phyloP scores from a whole-genome alignment of 2,329 filamentous ascomycete genomes.

The Aspergillus pseudoviridinutans region DNA sequence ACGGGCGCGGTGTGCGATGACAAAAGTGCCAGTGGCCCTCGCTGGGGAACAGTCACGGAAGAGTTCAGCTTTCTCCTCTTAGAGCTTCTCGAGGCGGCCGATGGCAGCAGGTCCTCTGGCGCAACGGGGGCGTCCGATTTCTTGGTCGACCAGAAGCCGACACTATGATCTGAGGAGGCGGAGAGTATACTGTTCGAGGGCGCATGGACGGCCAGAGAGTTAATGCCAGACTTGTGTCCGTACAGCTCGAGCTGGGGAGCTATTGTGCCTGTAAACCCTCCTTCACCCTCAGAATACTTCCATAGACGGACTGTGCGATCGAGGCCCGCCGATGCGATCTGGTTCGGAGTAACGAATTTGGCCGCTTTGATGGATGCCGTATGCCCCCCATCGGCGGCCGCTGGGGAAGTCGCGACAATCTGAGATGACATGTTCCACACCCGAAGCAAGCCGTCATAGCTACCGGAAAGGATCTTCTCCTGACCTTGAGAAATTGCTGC shows the following conservation, averaged over 20 bases:
- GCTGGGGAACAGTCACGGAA: slow-evolving; percentile 59
- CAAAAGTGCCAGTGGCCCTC: slow-evolving; percentile 74
- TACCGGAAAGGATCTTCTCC: slow-evolving; percentile 80
- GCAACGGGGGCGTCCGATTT: slow-evolving; percentile 72
- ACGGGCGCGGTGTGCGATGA: slow-evolving; percentile 69
- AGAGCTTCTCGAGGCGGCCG: slow-evolving; percentile 56
- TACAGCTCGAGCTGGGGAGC: slow-evolving; percentile 76
- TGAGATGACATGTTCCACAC: slow-evolving; percentile 90
- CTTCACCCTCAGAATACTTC: slow-evolving; percentile 71
- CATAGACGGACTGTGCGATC: slow-evolving; percentile 85
- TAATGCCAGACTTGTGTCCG: slow-evolving; percentile 72
- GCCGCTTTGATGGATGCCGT: slow-evolving; percentile 74
- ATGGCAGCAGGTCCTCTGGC: slow-evolving; percentile 64
- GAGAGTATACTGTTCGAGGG: slow-evolving; percentile 75
- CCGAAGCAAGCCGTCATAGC: slow-evolving; percentile 83
- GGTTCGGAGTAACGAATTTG: slow-evolving; percentile 72
- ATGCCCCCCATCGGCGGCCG: slow-evolving; percentile 66
- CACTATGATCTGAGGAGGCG: slow-evolving; percentile 73
- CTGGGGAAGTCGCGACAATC: slow-evolving; percentile 70
- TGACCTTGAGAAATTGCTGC: slow-evolving; percentile 50
- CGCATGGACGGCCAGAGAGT: slow-evolving; percentile 69
- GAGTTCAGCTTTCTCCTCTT: slow-evolving; percentile 74
- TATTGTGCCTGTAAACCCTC: slow-evolving; percentile 58
- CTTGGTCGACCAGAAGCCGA: slow-evolving; percentile 86
- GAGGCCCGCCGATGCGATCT: slow-evolving; percentile 76